Conservation (phyloP, 2,329 filamentous ascomycete genomes). For the Cryphonectria japonica region DNA sequence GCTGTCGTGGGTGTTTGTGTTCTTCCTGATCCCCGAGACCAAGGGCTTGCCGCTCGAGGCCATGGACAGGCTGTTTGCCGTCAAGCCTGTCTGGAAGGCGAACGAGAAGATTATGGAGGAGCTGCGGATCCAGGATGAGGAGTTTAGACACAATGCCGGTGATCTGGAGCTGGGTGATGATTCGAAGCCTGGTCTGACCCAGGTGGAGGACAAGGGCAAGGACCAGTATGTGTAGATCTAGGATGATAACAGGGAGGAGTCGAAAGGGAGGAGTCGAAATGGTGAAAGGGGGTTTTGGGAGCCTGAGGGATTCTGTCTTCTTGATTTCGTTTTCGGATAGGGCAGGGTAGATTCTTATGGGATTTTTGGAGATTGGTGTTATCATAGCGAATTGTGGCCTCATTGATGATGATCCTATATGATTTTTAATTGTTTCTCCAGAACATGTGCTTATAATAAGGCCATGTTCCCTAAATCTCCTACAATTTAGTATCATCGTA, state of each 20-base stretch:
- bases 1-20: conserved; percentile 60
- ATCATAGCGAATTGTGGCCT: neutral
- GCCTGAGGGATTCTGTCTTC: neutral
- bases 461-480: too few relatives aligned
- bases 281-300: neutral
- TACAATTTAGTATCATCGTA: too few relatives aligned
- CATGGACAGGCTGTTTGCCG: conserved; percentile 65
- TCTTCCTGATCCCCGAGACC: conserved; percentile 67
- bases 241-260: neutral
- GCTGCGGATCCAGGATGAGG: conserved; percentile 41
- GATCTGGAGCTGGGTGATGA: conserved; percentile 33
- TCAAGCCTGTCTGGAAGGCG: conserved; percentile 49
- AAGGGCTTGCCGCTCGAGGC: conserved; percentile 67
- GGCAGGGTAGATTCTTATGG: neutral
- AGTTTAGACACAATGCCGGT: conserved; percentile 37
- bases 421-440: neutral
- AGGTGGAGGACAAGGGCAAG: conserved; percentile 34
- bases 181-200: conserved; percentile 34
- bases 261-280: too few relatives aligned
- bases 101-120: conserved; percentile 50
- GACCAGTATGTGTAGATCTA: conserved; percentile 3
- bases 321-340: neutral
- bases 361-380: neutral
- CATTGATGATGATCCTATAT: neutral
- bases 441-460: too few relatives aligned